Conservation (phyloP, 2,329 filamentous ascomycete genomes). For the Talaromyces funiculosus region DNA sequence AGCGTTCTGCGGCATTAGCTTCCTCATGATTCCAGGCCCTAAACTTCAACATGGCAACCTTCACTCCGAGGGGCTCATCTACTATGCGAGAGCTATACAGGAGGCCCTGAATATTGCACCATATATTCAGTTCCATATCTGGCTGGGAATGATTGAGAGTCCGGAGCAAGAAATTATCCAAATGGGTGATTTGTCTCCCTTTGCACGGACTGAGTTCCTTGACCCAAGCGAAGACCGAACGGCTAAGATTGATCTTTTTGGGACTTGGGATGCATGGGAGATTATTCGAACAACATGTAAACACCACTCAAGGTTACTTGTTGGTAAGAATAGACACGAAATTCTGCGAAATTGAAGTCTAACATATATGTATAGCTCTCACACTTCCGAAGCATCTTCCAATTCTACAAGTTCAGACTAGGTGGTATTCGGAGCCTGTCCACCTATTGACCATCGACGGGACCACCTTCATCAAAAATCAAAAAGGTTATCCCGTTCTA, state of each 20-base stretch:
- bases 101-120: conserved; percentile 70
- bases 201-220: conserved; percentile 39
- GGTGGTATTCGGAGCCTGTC: conserved; percentile 61
- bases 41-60: conserved; percentile 54
- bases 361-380: conserved; percentile 41
- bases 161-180: conserved; percentile 49
- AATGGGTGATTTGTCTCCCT: conserved; percentile 40
- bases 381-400: conserved; percentile 56
- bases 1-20: conserved; percentile 85
- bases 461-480: conserved; percentile 53
- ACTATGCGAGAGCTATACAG: conserved; percentile 78
- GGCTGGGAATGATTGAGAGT: conserved; percentile 77
- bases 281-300: conserved; percentile 76
- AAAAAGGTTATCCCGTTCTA: conserved; percentile 54
- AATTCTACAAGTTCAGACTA: conserved; percentile 49
- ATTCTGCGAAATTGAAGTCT: neutral
- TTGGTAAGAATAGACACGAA: conserved; percentile 59
- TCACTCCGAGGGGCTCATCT: conserved; percentile 50
- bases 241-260: conserved; percentile 63
- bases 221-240: conserved; percentile 26
- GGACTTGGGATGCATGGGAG: conserved; percentile 92
- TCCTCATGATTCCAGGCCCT: conserved; percentile 76
- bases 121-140: conserved; percentile 73
- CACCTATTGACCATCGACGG: conserved; percentile 51
- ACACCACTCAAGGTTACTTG: conserved; percentile 72